Evolutionary conservation across 2,329 filamentous ascomycete species (phyloP).

Genomic region (Capronia americana): DNA sequence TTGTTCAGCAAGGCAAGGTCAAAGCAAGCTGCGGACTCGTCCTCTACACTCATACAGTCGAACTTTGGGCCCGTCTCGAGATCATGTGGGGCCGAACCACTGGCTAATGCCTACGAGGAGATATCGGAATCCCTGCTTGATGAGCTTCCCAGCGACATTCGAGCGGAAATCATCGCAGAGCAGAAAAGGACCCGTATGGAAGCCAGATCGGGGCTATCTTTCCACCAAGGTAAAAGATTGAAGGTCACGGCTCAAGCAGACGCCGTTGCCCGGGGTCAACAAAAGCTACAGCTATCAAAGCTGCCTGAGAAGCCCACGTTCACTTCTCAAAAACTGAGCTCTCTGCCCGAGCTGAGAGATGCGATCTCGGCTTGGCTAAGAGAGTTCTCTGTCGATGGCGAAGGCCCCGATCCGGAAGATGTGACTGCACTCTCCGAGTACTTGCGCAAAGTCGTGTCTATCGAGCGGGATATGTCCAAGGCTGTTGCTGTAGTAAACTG

Average conservation of each 20-base stretch:
- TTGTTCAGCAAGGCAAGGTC: slow-evolving; percentile 53
- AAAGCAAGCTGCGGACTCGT: slow-evolving; percentile 60
- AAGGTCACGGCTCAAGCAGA: slow-evolving; percentile 32
- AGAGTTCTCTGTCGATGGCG: slow-evolving; percentile 74
- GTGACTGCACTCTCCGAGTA: slow-evolving; percentile 76
- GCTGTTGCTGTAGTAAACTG: slow-evolving; percentile 73
- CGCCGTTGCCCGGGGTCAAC: slow-evolving; percentile 43
- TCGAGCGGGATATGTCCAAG: slow-evolving; percentile 81
- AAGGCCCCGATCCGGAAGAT: slow-evolving; percentile 82
- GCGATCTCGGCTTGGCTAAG: slow-evolving; percentile 78
- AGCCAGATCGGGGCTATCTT: slow-evolving; percentile 59
- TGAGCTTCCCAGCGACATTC: slow-evolving; percentile 81
- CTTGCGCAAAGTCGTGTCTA: slow-evolving; percentile 70
- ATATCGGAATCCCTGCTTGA: slow-evolving; percentile 77
- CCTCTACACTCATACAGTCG: slow-evolving; percentile 72
- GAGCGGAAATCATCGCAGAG: slow-evolving; percentile 77
- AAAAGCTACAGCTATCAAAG: slow-evolving; percentile 56
- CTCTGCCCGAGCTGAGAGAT: slow-evolving; percentile 69
- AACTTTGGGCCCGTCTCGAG: slow-evolving; percentile 64
- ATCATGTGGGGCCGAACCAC: slow-evolving; percentile 24
- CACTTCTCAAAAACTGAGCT: slow-evolving; percentile 63
- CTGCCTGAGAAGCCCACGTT: slow-evolving; percentile 64
- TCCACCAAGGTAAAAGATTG: slow-evolving; percentile 44
- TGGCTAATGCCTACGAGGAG: slow-evolving; percentile 41
- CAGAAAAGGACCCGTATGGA: slow-evolving; percentile 68